Conservation (phyloP, 768 basidiomycete species). For the Hygrophoropsis aurantiaca region DNA sequence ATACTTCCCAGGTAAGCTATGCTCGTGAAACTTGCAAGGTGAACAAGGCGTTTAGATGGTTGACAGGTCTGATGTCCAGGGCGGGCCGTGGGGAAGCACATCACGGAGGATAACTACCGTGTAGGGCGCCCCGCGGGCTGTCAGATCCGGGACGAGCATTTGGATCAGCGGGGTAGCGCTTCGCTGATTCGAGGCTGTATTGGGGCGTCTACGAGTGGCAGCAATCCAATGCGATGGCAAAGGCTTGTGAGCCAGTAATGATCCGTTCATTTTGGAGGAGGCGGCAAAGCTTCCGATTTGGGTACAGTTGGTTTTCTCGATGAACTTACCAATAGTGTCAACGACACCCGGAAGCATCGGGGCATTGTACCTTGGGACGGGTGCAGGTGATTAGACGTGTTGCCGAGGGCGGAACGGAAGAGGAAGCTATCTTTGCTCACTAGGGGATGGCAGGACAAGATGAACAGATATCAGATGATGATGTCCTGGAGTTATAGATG, state of each 20-base stretch:
- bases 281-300: too few relatives aligned
- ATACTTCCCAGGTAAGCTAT: neutral
- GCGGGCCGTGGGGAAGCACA: neutral
- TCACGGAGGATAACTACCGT: too few relatives aligned
- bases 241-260: too few relatives aligned
- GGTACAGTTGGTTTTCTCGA: too few relatives aligned
- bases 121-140: neutral
- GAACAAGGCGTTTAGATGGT: neutral
- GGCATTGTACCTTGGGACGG: neutral
- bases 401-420: too few relatives aligned
- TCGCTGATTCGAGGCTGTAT: neutral
- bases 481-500: neutral
- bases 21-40: neutral
- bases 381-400: too few relatives aligned
- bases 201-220: neutral
- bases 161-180: neutral
- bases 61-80: neutral
- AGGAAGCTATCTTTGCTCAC: too few relatives aligned
- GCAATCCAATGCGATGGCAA: too few relatives aligned
- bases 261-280: too few relatives aligned
- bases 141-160: neutral
- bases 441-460: too few relatives aligned
- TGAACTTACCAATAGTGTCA: too few relatives aligned
- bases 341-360: neutral
- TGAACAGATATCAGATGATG: conserved; percentile 1